phyloP scores from a whole-genome alignment of 2,329 filamentous ascomycete genomes.

The Tolypocladium paradoxum region DNA sequence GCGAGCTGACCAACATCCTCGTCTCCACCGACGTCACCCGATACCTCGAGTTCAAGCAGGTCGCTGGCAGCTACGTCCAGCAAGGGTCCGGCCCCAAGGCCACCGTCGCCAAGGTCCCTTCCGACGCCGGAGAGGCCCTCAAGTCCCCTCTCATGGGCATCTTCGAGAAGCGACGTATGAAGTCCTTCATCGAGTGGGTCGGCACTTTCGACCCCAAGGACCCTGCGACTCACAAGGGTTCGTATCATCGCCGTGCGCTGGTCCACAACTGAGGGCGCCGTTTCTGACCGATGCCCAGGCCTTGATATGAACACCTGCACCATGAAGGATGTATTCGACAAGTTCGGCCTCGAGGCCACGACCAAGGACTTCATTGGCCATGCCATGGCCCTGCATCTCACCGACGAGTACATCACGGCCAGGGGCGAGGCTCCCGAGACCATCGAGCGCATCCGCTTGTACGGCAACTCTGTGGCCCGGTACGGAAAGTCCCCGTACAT shows the following conservation, averaged over 20 bases:
- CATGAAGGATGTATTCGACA: slow-evolving; percentile 99
- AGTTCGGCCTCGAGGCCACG: slow-evolving; percentile 80
- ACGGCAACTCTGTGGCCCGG: slow-evolving; percentile 93
- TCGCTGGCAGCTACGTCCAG: slow-evolving; percentile 93
- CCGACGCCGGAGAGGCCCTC: slow-evolving; percentile 81
- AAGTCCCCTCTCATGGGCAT: slow-evolving; percentile 91
- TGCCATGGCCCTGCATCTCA: slow-evolving; percentile 92
- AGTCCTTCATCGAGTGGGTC: slow-evolving; percentile 94
- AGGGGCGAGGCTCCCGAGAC: slow-evolving; percentile 69
- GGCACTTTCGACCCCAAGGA: slow-evolving; percentile 77
- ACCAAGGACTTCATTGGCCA: slow-evolving; percentile 97
- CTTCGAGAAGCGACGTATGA: slow-evolving; percentile 95
- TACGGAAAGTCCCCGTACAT: slow-evolving; percentile 99
- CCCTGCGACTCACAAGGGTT: slow-evolving; percentile 81
- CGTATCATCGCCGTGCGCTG: slow-evolving; percentile 13
- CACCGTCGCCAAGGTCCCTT: slow-evolving; percentile 93
- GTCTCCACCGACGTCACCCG: slow-evolving; percentile 87
- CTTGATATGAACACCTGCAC: slow-evolving; percentile 68
- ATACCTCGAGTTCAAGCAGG: slow-evolving; percentile 88
- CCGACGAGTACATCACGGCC: slow-evolving; percentile 73
- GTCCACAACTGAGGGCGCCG: too few species aligned
- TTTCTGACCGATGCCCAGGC: slow-evolving; percentile 37
- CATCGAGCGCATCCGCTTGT: slow-evolving; percentile 85
- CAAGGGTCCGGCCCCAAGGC: slow-evolving; percentile 73
- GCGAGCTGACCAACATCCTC: slow-evolving; percentile 96